Evolutionary conservation across 2,329 filamentous ascomycete species (phyloP).

Genomic region (Stachybotrys echinatus): DNA sequence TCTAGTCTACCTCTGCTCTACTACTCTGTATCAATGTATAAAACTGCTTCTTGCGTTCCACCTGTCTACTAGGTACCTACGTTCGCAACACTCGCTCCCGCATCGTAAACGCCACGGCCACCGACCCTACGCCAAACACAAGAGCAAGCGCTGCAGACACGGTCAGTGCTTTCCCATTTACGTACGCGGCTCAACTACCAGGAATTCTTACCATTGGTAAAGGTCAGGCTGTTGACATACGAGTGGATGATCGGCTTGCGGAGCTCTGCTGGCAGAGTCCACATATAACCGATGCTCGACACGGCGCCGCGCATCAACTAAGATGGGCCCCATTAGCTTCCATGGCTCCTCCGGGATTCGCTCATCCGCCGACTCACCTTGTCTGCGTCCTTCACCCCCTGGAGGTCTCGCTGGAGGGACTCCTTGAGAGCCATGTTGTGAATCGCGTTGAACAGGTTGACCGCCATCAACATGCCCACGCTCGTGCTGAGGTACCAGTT

Average conservation of each 20-base stretch:
- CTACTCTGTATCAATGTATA: too few species aligned
- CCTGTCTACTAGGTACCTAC: too few species aligned
- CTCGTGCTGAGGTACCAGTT: conserved; percentile 1
- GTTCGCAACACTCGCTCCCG: neutral
- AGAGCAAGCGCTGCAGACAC: neutral
- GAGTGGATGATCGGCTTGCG: neutral
- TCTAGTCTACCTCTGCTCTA: too few species aligned
- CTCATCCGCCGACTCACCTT: neutral
- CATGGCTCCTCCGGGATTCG: neutral
- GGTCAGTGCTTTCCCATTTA: neutral
- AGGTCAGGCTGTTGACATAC: neutral
- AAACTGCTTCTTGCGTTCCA: too few species aligned
- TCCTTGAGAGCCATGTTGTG: neutral
- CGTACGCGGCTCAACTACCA: neutral
- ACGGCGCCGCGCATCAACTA: neutral
- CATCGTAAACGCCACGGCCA: neutral
- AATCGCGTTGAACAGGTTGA: neutral
- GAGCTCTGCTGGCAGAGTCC: neutral
- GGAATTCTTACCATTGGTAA: neutral
- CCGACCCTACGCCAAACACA: neutral
- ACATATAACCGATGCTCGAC: neutral
- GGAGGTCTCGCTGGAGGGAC: neutral
- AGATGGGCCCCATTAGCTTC: too few species aligned
- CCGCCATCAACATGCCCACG: neutral
- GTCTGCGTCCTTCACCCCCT: neutral